Evolutionary conservation across 2,329 filamentous ascomycete species (phyloP).

Genomic region (Aureobasidium zeae): DNA sequence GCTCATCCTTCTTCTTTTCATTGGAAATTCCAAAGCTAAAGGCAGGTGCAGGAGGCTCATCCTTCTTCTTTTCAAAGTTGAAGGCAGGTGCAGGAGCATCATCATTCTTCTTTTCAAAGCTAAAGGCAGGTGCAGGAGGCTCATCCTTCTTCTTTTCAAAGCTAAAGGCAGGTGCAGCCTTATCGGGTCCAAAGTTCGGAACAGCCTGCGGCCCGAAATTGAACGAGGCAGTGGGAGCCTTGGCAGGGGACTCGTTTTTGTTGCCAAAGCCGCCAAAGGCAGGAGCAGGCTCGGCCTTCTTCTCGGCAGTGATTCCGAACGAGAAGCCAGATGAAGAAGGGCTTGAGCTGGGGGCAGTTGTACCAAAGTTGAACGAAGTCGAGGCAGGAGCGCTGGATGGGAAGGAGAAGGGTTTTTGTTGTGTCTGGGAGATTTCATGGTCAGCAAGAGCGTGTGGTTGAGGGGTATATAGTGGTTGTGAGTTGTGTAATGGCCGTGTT

Average conservation of each 20-base stretch:
- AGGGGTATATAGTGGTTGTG: too few species aligned
- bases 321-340: conserved; percentile 5
- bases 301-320: conserved; percentile 1
- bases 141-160: neutral
- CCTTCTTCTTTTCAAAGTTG: conserved; percentile 1
- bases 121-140: neutral
- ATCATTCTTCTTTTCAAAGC: neutral
- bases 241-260: conserved; percentile 1
- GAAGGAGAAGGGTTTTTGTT: conserved; percentile 6
- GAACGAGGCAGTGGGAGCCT: neutral
- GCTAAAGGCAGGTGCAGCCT: neutral
- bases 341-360: neutral
- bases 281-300: neutral
- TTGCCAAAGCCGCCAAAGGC: neutral
- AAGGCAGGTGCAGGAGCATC: neutral
- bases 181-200: neutral
- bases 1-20: neutral
- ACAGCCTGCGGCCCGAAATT: neutral
- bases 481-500: neutral
- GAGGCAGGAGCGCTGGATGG: neutral
- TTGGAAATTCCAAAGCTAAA: conserved; percentile 3
- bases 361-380: conserved; percentile 4
- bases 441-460: too few species aligned
- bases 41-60: neutral
- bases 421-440: conserved; percentile 1